phyloP scores from a whole-genome alignment of 2,329 filamentous ascomycete genomes.

The Scedosporium dehoogii region DNA sequence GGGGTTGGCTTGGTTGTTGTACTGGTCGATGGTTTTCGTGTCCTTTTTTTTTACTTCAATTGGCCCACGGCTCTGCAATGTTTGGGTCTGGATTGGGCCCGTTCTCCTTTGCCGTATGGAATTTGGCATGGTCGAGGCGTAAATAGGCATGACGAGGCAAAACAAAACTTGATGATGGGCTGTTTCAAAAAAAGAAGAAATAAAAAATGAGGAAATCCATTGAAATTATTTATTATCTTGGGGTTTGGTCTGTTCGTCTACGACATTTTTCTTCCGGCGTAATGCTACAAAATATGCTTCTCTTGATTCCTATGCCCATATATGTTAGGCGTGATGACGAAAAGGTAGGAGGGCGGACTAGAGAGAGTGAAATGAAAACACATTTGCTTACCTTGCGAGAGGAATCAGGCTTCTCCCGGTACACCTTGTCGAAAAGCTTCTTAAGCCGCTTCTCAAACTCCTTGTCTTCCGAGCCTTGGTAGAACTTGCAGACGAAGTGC shows the following conservation, averaged over 20 bases:
- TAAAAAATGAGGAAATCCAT: conserved; percentile 2
- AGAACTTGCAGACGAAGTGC: conserved; percentile 96
- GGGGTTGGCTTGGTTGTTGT: conserved; percentile 19
- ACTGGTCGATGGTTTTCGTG: conserved; percentile 8
- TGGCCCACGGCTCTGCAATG: neutral
- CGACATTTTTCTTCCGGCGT: conserved; percentile 45
- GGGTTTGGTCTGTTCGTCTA: conserved; percentile 2
- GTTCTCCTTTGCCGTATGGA: conserved; percentile 5
- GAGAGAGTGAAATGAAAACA: conserved; percentile 11
- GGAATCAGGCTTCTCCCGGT: conserved; percentile 82
- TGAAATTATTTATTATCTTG: neutral
- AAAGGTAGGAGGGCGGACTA: neutral
- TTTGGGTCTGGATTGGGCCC: neutral
- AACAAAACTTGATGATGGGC: conserved; percentile 3
- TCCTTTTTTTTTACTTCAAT: conserved; percentile 6
- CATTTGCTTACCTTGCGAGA: conserved; percentile 61
- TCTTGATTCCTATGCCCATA: conserved; percentile 55
- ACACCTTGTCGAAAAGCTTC: conserved; percentile 68
- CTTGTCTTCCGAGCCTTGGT: conserved; percentile 83
- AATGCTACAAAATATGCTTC: conserved; percentile 83
- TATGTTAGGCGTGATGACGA: neutral
- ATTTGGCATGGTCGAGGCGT: conserved; percentile 7
- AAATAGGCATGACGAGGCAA: conserved; percentile 6
- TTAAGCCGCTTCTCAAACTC: conserved; percentile 64
- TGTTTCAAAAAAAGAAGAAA: conserved; percentile 3